phyloP scores from a whole-genome alignment of 306 rosid species.

The Glycine soja region DNA sequence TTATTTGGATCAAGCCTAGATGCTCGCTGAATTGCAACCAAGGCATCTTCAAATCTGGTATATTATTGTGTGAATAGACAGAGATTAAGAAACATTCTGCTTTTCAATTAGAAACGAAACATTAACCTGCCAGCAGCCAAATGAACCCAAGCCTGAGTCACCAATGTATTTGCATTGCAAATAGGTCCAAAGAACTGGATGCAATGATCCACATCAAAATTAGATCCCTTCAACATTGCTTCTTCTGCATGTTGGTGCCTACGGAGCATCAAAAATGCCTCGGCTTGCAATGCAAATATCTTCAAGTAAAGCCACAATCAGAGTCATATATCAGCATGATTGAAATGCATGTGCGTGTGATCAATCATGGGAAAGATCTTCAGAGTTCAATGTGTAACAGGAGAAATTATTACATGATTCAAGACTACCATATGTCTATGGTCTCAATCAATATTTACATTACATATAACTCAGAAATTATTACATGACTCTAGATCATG shows the following conservation, averaged over 20 bases:
- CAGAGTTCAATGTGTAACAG: background rate
- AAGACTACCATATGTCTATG: background rate
- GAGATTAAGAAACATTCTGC: background rate
- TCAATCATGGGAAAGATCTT: background rate
- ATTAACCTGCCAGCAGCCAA: constrained; percentile 73
- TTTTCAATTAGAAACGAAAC: background rate
- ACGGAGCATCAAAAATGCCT: constrained; percentile 76
- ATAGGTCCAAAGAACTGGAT: constrained; percentile 75
- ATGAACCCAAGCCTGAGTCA: constrained; percentile 63
- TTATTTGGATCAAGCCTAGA: constrained; percentile 66
- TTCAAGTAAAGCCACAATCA: constrained; percentile 43
- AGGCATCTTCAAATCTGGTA: constrained; percentile 71
- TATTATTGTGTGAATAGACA: background rate
- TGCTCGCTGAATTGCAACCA: constrained; percentile 63
- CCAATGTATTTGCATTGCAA: constrained; percentile 61
- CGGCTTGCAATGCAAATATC: constrained; percentile 82
- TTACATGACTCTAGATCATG: too few species aligned
- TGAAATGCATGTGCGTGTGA: background rate
- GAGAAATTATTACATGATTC: background rate
- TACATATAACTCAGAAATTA: background rate
- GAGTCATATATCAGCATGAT: constrained; percentile 6
- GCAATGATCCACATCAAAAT: constrained; percentile 64
- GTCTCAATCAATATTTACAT: too few species aligned
- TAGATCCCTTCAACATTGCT: constrained; percentile 64
- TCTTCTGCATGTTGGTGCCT: constrained; percentile 80